Base-by-base conservation (phyloP, 2,329 filamentous ascomycete genomes). In the Fusarium falciforme region DNA sequence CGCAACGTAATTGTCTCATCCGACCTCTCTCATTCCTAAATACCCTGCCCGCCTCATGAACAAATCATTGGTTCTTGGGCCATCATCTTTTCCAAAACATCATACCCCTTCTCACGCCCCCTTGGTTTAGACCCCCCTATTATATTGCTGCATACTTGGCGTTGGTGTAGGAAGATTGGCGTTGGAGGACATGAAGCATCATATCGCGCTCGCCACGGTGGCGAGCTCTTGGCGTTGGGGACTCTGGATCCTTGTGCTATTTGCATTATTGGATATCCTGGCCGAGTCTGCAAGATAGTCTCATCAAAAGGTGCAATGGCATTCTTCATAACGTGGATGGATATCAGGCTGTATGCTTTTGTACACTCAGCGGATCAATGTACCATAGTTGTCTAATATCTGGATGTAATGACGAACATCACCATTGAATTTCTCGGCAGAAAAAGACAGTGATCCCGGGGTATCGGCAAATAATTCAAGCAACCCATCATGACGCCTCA, bases 161-260 rank as follows among this genome's bases (percentile, higher is more conserved):
- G 72, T 75, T 75, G 67, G 64, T 67, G 66, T 42, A 65, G 60
- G 55, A 66, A 60, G 22, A 63, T 33, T 60, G 73, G 73, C 70
- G 70, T 75, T 73, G 65, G 57, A 73, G 61, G 62, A 47, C 33
- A 55, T 31, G 9, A 42, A 59, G 42, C 25, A 58, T 49, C 61
- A 65, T 36, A 65, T 68, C 64, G 33, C 25, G 38, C 27, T 47
- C 47, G 64, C 36, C 38, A 59, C 29, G 52, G 49, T 62, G 71
- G 67, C 67, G 58, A 55, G 49, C 44, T 71, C 11, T 27, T 25
- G 27, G 58, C 65, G 22, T 69, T 33, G n/a, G 59, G 16, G 49
- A 16, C 25, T 63, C 17, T 36, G 29, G 27, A 57, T 25, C 36
- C 57, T 58, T 31, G 35, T 38, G 54, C 47, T 40, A 33, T 59